Percentiles rank a stretch among this genome's conserved stretches.
phyloP scores from a whole-genome alignment of 345 rosid genomes.

The Firmiana major region DNA sequence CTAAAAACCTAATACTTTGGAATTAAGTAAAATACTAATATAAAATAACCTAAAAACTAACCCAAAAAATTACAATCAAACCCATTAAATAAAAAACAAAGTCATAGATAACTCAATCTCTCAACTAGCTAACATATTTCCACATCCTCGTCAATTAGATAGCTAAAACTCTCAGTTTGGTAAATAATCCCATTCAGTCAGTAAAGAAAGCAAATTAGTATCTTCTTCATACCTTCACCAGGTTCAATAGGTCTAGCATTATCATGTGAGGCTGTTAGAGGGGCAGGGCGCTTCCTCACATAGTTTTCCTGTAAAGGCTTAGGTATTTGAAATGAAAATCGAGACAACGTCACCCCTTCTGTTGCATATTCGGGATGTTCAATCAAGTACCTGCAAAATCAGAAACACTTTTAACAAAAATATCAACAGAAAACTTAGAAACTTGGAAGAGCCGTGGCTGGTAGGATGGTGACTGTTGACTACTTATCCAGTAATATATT shows the following conservation, averaged over 20 bases:
- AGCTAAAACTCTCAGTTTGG: background rate
- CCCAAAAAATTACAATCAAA: background rate
- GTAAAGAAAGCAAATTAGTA: background rate
- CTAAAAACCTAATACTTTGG: background rate
- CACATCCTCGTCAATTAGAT: background rate
- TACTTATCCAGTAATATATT: background rate
- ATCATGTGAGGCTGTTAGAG: constrained; percentile 26
- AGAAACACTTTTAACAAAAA: background rate
- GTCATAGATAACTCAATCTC: background rate
- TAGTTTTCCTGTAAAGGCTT: constrained; percentile 64
- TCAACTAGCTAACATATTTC: background rate
- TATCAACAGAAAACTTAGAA: background rate
- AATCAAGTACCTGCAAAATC: constrained; percentile 46
- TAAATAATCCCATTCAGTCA: background rate
- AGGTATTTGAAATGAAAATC: constrained; percentile 74
- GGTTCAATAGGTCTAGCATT: constrained; percentile 30
- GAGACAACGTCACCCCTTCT: constrained; percentile 46
- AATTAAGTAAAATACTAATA: background rate
- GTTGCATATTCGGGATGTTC: constrained; percentile 49
- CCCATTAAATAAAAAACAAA: background rate
- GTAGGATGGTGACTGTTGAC: background rate
- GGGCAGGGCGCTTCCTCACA: constrained; percentile 58
- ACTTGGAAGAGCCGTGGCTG: background rate
- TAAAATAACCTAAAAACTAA: background rate
- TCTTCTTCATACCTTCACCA: constrained; percentile 38